A percentile compares a stretch with the other conserved stretches of the same genome.
phyloP scores from a whole-genome alignment of 768 basidiomycete genomes.

The Lactarius psammicola region DNA sequence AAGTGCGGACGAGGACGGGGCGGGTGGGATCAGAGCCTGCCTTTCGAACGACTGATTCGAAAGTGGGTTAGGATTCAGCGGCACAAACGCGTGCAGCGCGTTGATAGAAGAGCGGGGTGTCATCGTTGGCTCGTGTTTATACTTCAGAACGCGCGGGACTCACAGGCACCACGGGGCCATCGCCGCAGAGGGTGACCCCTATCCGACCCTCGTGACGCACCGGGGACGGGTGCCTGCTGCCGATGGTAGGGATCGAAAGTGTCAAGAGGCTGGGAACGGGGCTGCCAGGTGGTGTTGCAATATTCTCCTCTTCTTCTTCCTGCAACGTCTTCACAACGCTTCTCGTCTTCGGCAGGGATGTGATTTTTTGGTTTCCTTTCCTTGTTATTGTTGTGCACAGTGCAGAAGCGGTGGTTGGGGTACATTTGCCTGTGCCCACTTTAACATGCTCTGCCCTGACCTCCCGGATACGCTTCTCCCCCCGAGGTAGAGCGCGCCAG shows the following conservation, averaged over 20 bases:
- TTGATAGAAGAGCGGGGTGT: conserved; percentile 14
- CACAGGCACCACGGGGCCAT: conserved; percentile 15
- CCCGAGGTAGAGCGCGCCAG: too few species aligned
- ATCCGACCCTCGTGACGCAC: conserved; percentile 22
- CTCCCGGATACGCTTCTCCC: too few species aligned
- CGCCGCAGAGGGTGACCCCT: conserved; percentile 21
- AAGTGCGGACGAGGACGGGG: neutral
- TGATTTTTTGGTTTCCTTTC: too few species aligned
- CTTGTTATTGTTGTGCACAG: too few species aligned
- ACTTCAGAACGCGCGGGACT: conserved; percentile 18
- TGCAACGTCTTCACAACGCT: too few species aligned
- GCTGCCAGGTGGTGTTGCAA: conserved; percentile 26
- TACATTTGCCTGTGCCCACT: too few species aligned
- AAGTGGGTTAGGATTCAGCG: conserved; percentile 28
- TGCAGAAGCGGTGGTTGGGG: too few species aligned
- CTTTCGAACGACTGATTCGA: conserved; percentile 25
- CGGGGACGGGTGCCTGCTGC: conserved; percentile 21
- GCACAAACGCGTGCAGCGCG: conserved; percentile 21
- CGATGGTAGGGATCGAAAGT: conserved; percentile 7
- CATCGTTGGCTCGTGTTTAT: conserved; percentile 13
- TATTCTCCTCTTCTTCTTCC: conserved; percentile 24
- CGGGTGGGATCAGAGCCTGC: neutral
- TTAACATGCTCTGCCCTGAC: too few species aligned
- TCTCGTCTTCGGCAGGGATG: too few species aligned
- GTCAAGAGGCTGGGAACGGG: conserved; percentile 15